A percentile compares a stretch with the other conserved stretches of the same genome.
These are phyloP conservation scores for Alternaria conjuncta DNA, from an alignment of 2,329 filamentous ascomycete genomes.

Conservation along the genomic window DNA sequence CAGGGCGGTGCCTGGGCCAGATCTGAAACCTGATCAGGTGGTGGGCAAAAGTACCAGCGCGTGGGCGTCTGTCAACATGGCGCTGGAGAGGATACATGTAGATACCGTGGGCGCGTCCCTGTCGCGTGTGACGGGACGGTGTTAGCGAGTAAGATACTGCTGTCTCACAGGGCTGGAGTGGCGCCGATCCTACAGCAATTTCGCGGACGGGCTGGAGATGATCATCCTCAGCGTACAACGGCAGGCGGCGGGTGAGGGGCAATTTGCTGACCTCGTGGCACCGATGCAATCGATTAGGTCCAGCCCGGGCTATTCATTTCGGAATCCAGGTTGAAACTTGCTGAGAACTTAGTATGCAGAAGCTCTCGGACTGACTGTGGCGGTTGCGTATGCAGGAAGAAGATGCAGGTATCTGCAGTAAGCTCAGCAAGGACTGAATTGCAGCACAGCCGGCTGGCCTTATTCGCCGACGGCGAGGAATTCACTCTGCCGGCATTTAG, in stretches of 20 bases:
- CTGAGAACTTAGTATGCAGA: neutral
- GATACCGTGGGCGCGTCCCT: conserved; percentile 5
- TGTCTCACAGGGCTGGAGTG: conserved; percentile 21
- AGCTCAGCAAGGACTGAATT: neutral
- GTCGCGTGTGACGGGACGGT: conserved; percentile 13
- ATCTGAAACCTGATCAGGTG: neutral
- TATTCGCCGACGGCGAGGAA: neutral
- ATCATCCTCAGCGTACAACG: conserved; percentile 17
- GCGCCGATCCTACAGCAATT: conserved; percentile 30
- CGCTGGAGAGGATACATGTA: neutral
- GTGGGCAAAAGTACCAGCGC: neutral
- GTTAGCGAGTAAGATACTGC: conserved; percentile 12
- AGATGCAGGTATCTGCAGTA: neutral
- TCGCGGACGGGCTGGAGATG: conserved; percentile 23
- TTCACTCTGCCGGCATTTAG: neutral
- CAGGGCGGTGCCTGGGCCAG: neutral
- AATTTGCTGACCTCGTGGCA: conserved; percentile 7
- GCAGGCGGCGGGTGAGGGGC: conserved; percentile 2
- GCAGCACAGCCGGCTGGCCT: neutral
- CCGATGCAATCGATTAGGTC: conserved; percentile 1
- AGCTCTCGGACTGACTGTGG: neutral
- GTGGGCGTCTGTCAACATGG: conserved; percentile 8
- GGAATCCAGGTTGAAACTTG: neutral
- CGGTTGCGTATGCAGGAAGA: neutral
- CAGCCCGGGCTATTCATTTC: neutral